Evolutionary conservation across 2,329 filamentous ascomycete species (phyloP), one percentile per base, ranked within the genome.

Genomic region (Alternaria burnsii): DNA sequence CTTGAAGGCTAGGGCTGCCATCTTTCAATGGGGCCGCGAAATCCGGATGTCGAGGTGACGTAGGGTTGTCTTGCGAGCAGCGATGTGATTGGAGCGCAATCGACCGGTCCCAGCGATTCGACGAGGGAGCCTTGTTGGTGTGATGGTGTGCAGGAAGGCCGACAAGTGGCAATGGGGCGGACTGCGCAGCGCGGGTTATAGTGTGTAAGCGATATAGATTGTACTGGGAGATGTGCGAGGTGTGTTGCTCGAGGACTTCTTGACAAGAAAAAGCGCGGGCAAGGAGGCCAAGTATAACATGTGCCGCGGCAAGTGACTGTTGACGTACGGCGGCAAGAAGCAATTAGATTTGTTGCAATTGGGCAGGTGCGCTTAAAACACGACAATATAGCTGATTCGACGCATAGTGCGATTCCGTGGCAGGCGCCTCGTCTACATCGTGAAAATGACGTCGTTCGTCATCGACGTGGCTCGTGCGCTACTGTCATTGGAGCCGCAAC

Each of bases 1-100:
- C 62, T 78, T 78, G 56, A 79, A 71, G 32, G 76, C 77, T 51
- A 79, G 72, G 32, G 71, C 71, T 47, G 75, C 71, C 76, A 78
- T 78, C 22, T 61, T 73, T 65, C 63, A 63, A 67, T 41, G 55
- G 59, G 54, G 52, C 58, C 59, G 65, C 63, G 67, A 65, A 74
- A 75, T 66, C 73, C 53, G 61, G 63, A 60, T 68, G 66, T 58
- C 47, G 63, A 62, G 57, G 70, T 78, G 76, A 78, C 75, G 76
- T 78, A 74, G 30, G 62, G 18, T n/a, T 59, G 68, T 62, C 61
- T 67, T 55, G 62, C 50, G 51, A 52, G 65, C 53, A 55, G 55
- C 56, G 62, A 52, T 65, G 53, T 76, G 76, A 78, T 78, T 78
- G 75, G 76, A 63, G 67, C 59, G 64, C 52, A 58, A 48, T 62